Conservation (phyloP, 371 early-diverging fungal species). For the Enterocytospora artemiae region DNA sequence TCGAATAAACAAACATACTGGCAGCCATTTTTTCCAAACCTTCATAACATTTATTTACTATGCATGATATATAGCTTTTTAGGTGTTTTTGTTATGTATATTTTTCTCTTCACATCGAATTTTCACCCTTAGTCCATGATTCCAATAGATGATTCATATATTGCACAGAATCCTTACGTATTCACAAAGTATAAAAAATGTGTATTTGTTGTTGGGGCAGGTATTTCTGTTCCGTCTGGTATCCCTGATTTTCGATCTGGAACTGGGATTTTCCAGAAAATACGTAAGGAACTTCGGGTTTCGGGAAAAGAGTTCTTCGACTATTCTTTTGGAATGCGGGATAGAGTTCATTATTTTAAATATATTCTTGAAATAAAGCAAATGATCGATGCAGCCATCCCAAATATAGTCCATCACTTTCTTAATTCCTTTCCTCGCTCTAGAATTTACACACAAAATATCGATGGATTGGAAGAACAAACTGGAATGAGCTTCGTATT, state of each 20-base stretch:
- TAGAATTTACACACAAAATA: slow-evolving; percentile 90
- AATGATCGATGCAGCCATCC: slow-evolving; percentile 63
- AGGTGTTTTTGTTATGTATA: no score
- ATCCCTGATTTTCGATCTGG: slow-evolving; percentile 93
- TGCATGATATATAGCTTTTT: no score
- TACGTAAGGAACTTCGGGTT: slow-evolving; percentile 68
- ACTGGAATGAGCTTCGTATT: slow-evolving; percentile 63
- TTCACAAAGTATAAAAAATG: slow-evolving; percentile 61
- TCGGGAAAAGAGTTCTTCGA: slow-evolving; percentile 86
- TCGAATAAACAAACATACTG: no score
- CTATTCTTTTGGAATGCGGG: slow-evolving; percentile 58
- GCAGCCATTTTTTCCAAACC: no score
- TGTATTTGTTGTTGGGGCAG: slow-evolving; percentile 76
- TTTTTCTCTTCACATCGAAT: no score
- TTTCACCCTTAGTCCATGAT: no score
- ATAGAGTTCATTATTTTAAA: slow-evolving; percentile 70
- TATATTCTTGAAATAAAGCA: slow-evolving; percentile 81
- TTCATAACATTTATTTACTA: no score
- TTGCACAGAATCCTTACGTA: no score
- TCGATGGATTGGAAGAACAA: slow-evolving; percentile 81
- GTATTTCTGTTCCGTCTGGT: slow-evolving; percentile 82
- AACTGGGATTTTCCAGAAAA: slow-evolving; percentile 78
- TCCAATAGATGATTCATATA: no score
- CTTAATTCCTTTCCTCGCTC: slow-evolving; percentile 72
- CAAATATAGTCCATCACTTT: slow-evolving; percentile 75